phyloP scores from a whole-genome alignment of 192 early-diverging fungal genomes.

The Cladochytrium replicatum region DNA sequence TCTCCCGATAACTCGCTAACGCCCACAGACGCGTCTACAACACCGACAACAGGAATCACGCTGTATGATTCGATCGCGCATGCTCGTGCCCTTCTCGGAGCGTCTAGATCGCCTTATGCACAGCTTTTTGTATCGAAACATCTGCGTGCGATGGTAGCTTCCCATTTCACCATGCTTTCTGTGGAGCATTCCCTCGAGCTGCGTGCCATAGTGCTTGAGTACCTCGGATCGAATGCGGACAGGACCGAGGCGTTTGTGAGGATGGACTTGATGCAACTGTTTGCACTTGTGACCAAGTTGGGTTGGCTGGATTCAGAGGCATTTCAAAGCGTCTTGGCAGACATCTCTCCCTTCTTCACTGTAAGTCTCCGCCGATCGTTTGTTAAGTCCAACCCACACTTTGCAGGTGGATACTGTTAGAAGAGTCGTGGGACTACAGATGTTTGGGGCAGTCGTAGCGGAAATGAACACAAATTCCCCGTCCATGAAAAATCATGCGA shows the following conservation, averaged over 20 bases:
- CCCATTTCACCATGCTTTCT: slow-evolving; percentile 47
- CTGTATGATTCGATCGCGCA: slow-evolving; percentile 49
- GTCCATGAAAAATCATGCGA: slow-evolving; percentile 50
- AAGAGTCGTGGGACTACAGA: slow-evolving; percentile 54
- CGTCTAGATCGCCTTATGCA: slow-evolving; percentile 54
- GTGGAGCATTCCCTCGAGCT: slow-evolving; percentile 39
- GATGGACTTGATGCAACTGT: slow-evolving; percentile 45
- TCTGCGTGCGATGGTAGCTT: slow-evolving; percentile 45
- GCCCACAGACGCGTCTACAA: slow-evolving; percentile 28
- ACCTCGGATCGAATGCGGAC: slow-evolving; percentile 17
- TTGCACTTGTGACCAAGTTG: slow-evolving; percentile 53
- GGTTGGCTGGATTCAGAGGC: slow-evolving; percentile 67
- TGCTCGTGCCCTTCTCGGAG: slow-evolving; percentile 47
- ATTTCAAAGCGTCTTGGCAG: slow-evolving; percentile 39
- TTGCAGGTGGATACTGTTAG: slow-evolving; percentile 43
- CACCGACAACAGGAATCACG: slow-evolving; percentile 26
- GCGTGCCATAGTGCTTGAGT: slow-evolving; percentile 51
- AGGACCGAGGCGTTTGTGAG: slow-evolving; percentile 41
- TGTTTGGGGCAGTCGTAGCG: slow-evolving; percentile 54
- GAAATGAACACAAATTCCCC: slow-evolving; percentile 54
- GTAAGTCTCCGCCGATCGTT: slow-evolving; percentile 4
- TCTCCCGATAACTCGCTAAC: slow-evolving; percentile 37
- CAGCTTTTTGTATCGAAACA: slow-evolving; percentile 54
- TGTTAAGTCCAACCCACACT: background rate
- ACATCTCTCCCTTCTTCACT: slow-evolving; percentile 17